Percentiles rank a stretch among this genome's conserved stretches.
phyloP scores from a whole-genome alignment of 2,329 filamentous ascomycete species.

The Knoxdaviesia proteae region DNA sequence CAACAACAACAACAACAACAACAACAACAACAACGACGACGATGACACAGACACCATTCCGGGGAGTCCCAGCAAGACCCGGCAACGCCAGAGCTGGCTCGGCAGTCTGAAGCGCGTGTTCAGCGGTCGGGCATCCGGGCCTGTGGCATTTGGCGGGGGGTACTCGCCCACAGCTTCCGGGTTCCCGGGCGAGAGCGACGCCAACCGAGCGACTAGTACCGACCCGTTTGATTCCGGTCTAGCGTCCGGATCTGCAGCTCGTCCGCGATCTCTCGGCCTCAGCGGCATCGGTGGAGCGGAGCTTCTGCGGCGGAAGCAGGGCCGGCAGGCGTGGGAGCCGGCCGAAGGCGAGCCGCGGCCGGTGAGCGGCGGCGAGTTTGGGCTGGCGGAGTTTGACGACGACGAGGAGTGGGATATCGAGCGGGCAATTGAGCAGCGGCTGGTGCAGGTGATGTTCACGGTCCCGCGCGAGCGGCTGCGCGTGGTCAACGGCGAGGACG shows the following conservation, averaged over 20 bases:
- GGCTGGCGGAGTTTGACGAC: conserved; percentile 10
- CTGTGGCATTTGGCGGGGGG: conserved; percentile 7
- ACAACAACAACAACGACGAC: conserved; percentile 16
- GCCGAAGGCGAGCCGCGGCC: conserved; percentile 9
- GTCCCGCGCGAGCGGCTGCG: conserved; percentile 69
- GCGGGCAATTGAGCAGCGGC: conserved; percentile 44
- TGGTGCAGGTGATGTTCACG: conserved; percentile 80
- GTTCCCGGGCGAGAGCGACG: conserved; percentile 4
- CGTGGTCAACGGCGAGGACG: conserved; percentile 64
- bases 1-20: conserved; percentile 1
- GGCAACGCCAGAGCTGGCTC: conserved; percentile 40
- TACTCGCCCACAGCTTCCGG: conserved; percentile 12
- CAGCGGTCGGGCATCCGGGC: conserved; percentile 16
- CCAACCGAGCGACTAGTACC: conserved; percentile 5
- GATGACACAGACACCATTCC: conserved; percentile 16
- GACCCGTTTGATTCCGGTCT: conserved; percentile 17
- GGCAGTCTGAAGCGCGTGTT: conserved; percentile 48
- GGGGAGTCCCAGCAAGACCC: conserved; percentile 35
- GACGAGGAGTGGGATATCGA: conserved; percentile 65
- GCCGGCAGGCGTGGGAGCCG: conserved; percentile 30
- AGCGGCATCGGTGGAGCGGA: conserved; percentile 19
- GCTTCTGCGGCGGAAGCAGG: conserved; percentile 32
- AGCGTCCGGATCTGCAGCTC: too few species aligned
- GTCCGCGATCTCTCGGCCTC: conserved; percentile 18
- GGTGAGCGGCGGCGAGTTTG: conserved; percentile 10